Evolutionary conservation across 495 filamentous ascomycete species (phyloP).

Genomic region (Pyrenula massariospora): DNA sequence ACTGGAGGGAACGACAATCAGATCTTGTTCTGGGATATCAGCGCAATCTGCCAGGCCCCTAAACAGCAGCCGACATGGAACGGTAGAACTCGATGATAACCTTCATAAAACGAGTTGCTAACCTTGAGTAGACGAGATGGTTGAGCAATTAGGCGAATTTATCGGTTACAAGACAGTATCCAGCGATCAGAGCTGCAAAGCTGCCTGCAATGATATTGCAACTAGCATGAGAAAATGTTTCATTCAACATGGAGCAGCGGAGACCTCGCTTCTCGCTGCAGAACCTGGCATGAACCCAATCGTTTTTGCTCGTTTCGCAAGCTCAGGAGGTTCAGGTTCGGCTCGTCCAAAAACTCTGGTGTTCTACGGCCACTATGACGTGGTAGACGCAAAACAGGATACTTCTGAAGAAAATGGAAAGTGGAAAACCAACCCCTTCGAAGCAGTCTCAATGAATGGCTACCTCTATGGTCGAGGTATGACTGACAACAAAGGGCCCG

Average conservation of each 20-base stretch:
- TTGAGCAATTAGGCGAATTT: conserved; percentile 71
- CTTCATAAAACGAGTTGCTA: conserved; percentile 1
- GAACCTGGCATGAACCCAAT: conserved; percentile 72
- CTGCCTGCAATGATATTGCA: conserved; percentile 86
- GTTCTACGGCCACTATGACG: conserved; percentile 97
- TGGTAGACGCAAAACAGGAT: conserved; percentile 83
- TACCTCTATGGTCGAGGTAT: conserved; percentile 95
- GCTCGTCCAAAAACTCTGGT: conserved; percentile 67
- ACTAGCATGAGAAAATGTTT: conserved; percentile 81
- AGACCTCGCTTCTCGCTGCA: conserved; percentile 73
- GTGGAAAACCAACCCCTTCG: conserved; percentile 82
- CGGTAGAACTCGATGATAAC: conserved; percentile 23
- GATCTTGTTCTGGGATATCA: conserved; percentile 79
- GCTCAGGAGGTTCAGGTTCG: conserved; percentile 36
- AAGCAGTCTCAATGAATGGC: conserved; percentile 72
- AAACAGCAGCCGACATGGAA: conserved; percentile 40
- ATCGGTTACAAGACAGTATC: conserved; percentile 87
- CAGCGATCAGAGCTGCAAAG: conserved; percentile 65
- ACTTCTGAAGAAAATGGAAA: conserved; percentile 33
- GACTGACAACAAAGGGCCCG: conserved; percentile 93
- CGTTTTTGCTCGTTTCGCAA: conserved; percentile 69
- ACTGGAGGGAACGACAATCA: conserved; percentile 92
- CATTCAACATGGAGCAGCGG: conserved; percentile 69
- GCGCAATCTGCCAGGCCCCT: conserved; percentile 34
- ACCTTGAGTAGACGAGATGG: conserved; percentile 52